Base-by-base conservation (phyloP, 495 filamentous ascomycete species). In the Corynascus novoguineensis region DNA sequence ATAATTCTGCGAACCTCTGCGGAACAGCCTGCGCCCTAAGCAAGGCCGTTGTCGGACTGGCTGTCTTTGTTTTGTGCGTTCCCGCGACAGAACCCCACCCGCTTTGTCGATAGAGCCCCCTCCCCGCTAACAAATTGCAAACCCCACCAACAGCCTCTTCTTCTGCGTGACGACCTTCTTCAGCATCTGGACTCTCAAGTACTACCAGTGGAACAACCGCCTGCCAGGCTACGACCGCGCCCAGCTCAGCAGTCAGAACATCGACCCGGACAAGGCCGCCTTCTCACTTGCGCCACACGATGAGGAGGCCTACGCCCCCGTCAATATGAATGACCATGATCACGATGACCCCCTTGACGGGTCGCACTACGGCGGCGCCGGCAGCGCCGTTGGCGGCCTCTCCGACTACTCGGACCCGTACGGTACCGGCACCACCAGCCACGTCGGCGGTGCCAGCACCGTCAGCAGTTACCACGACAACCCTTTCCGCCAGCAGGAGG, bases 11-110 rank as follows among this genome's bases (percentile, higher is more conserved):
- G 31, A 72, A 72, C 54, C 64, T 68, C 3, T 81, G 79, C 65
- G 73, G 72, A 3, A 68, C 73, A 14, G 80, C 63, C 46, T 97
- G 92, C 71, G 76, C 75, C 17, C 67, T 92, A 47, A 91, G 88
- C 76, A 86, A 87, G 51, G 86, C 83, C 14, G 84, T 85, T 14
- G 85, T 89, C n/a, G 89, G 83, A 15, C 73, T 96, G 21, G 89
- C 83, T 1, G 82, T 93, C 32, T 79, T 95, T 32, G 83, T 95
- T 68, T 89, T 84, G 91, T 96, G 80, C 41, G 83, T 77, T 22
- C 35, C 29, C 44, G 25, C 28, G 27, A 1, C 52, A 4, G 14
- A 3, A 5, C 22, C 24, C n/a, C 22, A 21, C 35, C 41, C 27
- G 5, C 25, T n/a, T 40, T 38, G 31, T 24, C 9, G 45, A 14